Evolutionary conservation across 2,329 filamentous ascomycete species (phyloP).

Genomic region (Pyricularia grisea): DNA sequence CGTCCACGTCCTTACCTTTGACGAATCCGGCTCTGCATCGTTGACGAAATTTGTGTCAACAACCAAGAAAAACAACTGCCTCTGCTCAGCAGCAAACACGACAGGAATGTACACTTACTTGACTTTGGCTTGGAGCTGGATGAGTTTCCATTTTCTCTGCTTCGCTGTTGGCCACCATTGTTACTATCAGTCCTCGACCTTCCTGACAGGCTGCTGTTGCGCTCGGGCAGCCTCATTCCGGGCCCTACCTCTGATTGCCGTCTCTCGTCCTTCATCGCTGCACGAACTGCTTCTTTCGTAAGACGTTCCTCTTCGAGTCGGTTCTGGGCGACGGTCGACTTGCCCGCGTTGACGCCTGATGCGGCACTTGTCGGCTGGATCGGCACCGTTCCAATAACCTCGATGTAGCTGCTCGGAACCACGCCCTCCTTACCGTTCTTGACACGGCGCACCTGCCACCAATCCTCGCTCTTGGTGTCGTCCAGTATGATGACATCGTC

Average conservation of each 20-base stretch:
- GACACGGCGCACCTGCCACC: slow-evolving; percentile 90
- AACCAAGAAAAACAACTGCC: background rate
- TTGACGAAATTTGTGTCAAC: background rate
- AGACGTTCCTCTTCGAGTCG: slow-evolving; percentile 72
- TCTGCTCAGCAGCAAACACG: too few species aligned
- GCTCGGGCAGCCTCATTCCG: slow-evolving; percentile 64
- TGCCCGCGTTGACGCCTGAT: slow-evolving; percentile 38
- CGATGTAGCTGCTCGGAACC: slow-evolving; percentile 92
- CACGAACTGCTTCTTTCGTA: slow-evolving; percentile 68
- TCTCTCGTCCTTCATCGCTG: slow-evolving; percentile 47
- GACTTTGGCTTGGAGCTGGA: slow-evolving; percentile 48
- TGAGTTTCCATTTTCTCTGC: slow-evolving; percentile 53
- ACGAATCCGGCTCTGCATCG: slow-evolving; percentile 63
- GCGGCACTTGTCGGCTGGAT: slow-evolving; percentile 37
- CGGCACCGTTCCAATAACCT: slow-evolving; percentile 63
- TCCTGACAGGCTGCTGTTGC: slow-evolving; percentile 68
- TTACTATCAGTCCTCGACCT: slow-evolving; percentile 53
- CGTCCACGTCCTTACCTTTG: slow-evolving; percentile 85
- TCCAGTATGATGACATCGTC: slow-evolving; percentile 90
- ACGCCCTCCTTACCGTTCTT: slow-evolving; percentile 94
- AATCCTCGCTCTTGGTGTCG: slow-evolving; percentile 88
- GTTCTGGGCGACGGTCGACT: slow-evolving; percentile 68
- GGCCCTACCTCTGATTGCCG: slow-evolving; percentile 63
- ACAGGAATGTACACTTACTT: slow-evolving; percentile 30
- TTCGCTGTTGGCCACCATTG: slow-evolving; percentile 58